Conservation (phyloP, 2,329 filamentous ascomycete species). For the Thielaviopsis punctulata region DNA sequence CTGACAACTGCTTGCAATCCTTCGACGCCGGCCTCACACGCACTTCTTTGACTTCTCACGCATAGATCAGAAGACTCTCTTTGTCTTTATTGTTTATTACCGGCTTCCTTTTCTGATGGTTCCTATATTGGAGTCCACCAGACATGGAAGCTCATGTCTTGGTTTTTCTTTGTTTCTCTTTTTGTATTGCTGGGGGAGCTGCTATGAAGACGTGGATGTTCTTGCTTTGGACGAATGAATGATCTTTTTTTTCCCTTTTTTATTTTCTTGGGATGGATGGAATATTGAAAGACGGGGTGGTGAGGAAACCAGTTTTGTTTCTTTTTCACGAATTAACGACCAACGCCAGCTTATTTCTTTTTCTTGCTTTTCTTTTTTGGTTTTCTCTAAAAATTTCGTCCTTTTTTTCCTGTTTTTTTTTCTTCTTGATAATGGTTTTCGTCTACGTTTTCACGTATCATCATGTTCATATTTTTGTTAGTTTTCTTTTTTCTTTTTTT, state of each 20-base stretch:
- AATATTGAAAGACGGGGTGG: slow-evolving; percentile 14
- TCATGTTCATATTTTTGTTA: slow-evolving; percentile 9
- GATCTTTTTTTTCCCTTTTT: slow-evolving; percentile 22
- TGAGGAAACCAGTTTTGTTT: slow-evolving; percentile 2
- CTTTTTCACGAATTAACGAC: background rate
- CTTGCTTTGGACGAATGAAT: slow-evolving; percentile 25
- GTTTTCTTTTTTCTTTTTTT: slow-evolving; percentile 11
- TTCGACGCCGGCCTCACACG: slow-evolving; percentile 20
- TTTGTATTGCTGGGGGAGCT: background rate
- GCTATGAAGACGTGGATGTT: background rate
- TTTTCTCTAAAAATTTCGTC: background rate
- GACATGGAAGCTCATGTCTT: background rate
- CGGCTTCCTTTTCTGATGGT: background rate
- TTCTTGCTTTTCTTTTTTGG: background rate
- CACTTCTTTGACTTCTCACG: slow-evolving; percentile 16
- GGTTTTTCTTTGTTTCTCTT: slow-evolving; percentile 4
- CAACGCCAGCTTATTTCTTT: slow-evolving; percentile 4
- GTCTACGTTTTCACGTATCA: slow-evolving; percentile 9
- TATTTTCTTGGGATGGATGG: slow-evolving; percentile 24
- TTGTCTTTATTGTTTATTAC: background rate
- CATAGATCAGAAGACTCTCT: background rate
- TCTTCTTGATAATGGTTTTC: slow-evolving; percentile 7
- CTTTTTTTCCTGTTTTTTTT: slow-evolving; percentile 14
- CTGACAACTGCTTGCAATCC: slow-evolving; percentile 16
- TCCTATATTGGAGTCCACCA: background rate